Percentiles rank a stretch among this genome's conserved stretches.
Conservation (phyloP, 1,284 basidiomycete genomes). For the Cutaneotrichosporon sp. region DNA sequence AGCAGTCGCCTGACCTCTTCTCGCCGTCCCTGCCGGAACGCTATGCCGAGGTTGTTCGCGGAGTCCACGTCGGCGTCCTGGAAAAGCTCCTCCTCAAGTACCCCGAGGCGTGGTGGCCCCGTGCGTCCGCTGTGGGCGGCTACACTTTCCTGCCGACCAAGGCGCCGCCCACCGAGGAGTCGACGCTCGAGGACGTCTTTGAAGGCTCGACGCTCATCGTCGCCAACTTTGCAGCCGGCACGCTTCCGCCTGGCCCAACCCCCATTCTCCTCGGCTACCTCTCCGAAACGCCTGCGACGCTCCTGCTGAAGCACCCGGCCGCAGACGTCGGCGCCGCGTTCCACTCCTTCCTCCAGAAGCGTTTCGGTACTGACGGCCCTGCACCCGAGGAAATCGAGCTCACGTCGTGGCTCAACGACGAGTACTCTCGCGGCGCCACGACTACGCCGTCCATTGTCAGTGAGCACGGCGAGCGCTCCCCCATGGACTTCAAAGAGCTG, state of each 20-base stretch:
- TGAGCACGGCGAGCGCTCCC: constrained; percentile 41
- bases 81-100: constrained; percentile 52
- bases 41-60: constrained; percentile 33
- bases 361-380: constrained; percentile 23
- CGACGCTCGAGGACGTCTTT: constrained; percentile 31
- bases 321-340: constrained; percentile 38
- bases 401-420: constrained; percentile 51
- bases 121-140: constrained; percentile 35
- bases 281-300: constrained; percentile 40
- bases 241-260: constrained; percentile 35
- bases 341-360: constrained; percentile 44
- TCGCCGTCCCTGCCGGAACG: constrained; percentile 35
- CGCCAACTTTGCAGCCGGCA: constrained; percentile 40
- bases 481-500: constrained; percentile 52
- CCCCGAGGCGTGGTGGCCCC: constrained; percentile 51
- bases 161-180: constrained; percentile 6
- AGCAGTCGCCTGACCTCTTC: constrained; percentile 38
- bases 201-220: constrained; percentile 42
- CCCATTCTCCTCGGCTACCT: constrained; percentile 50
- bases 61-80: constrained; percentile 49
- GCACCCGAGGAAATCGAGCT: constrained; percentile 29
- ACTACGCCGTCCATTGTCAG: constrained; percentile 50
- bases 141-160: constrained; percentile 48
- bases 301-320: constrained; percentile 25
- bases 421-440: constrained; percentile 51